phyloP scores from a whole-genome alignment of 2,329 filamentous ascomycete species.

The Exophiala aquamarina region DNA sequence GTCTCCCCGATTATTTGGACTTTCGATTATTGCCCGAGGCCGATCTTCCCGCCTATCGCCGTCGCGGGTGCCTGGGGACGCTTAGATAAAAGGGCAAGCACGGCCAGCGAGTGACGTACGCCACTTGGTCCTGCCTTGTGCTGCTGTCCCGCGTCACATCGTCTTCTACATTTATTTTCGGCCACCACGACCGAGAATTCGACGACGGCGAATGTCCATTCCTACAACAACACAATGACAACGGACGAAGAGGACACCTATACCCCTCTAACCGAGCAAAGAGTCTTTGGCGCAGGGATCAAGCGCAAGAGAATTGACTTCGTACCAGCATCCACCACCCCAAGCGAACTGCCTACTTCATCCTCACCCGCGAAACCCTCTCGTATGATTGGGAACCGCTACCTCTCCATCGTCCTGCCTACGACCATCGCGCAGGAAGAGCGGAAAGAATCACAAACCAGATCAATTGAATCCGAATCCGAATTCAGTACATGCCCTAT shows the following conservation, averaged over 20 bases:
- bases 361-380: conserved; percentile 28
- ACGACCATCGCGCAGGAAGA: too few species aligned
- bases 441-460: too few species aligned
- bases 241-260: conserved; percentile 59
- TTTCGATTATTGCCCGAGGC: too few species aligned
- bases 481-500: conserved; percentile 51
- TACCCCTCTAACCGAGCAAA: conserved; percentile 58
- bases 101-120: too few species aligned
- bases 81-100: too few species aligned
- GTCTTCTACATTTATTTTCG: neutral
- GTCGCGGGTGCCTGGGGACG: neutral
- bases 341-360: neutral
- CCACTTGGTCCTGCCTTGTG: too few species aligned
- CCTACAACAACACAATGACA: conserved; percentile 3
- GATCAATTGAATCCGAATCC: conserved; percentile 18
- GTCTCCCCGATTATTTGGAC: too few species aligned
- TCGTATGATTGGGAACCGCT: conserved; percentile 39
- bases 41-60: too few species aligned
- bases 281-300: conserved; percentile 63
- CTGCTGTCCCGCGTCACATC: too few species aligned
- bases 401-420: conserved; percentile 49
- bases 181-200: neutral
- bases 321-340: conserved; percentile 47
- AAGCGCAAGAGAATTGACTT: conserved; percentile 62
- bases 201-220: conserved; percentile 1